Evolutionary conservation across 345 rosid species (phyloP).

Genomic region (Citrus reticulata): DNA sequence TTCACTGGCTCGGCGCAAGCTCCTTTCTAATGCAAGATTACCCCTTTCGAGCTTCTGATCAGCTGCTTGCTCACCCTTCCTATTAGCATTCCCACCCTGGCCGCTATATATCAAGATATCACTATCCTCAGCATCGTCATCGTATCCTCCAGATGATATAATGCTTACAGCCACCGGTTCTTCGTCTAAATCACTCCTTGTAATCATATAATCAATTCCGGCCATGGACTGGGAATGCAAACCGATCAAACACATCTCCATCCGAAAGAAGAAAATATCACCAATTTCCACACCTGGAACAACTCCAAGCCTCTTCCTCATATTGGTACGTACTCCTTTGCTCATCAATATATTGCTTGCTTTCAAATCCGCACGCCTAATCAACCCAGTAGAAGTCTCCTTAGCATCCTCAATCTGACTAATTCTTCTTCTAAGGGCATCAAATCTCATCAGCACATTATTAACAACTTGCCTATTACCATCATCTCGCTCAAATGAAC

Average conservation of each 20-base stretch:
- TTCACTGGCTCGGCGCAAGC: slow-evolving; percentile 56
- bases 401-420: slow-evolving; percentile 46
- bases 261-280: slow-evolving; percentile 75
- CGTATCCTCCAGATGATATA: slow-evolving; percentile 83
- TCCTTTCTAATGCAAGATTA: slow-evolving; percentile 89
- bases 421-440: slow-evolving; percentile 46
- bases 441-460: slow-evolving; percentile 40
- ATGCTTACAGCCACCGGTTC: slow-evolving; percentile 77
- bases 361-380: slow-evolving; percentile 48
- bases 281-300: slow-evolving; percentile 93
- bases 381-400: slow-evolving; percentile 23
- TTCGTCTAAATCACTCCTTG: slow-evolving; percentile 53
- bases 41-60: slow-evolving; percentile 93
- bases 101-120: slow-evolving; percentile 79
- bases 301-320: slow-evolving; percentile 57
- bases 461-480: slow-evolving; percentile 38
- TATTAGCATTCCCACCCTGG: slow-evolving; percentile 67
- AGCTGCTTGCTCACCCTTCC: slow-evolving; percentile 48
- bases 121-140: slow-evolving; percentile 64
- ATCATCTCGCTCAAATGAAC: slow-evolving; percentile 30
- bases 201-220: slow-evolving; percentile 79
- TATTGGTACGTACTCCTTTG: slow-evolving; percentile 59
- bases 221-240: slow-evolving; percentile 83
- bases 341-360: slow-evolving; percentile 47
- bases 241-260: slow-evolving; percentile 84